Evolutionary conservation across 2,329 filamentous ascomycete genomes (phyloP).

Genomic region (Trichoderma cornu-damae): DNA sequence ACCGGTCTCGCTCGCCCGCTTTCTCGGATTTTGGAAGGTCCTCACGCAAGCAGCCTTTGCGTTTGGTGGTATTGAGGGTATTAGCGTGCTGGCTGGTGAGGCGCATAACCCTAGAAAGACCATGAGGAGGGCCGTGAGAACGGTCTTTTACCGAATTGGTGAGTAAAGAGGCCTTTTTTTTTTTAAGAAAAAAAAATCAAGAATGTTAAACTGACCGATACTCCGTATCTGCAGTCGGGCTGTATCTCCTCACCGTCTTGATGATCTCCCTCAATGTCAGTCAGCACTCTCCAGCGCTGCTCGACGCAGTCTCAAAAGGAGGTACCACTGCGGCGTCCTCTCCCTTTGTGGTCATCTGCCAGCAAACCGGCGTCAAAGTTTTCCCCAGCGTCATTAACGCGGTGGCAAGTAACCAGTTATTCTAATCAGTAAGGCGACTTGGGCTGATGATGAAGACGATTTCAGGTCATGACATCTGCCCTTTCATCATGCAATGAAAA

Average conservation of each 20-base stretch:
- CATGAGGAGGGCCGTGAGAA: conserved; percentile 19
- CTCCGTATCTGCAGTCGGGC: conserved; percentile 3
- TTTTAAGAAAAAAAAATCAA: too few relatives aligned
- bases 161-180: background rate
- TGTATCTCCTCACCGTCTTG: conserved; percentile 19
- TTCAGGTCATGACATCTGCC: conserved; percentile 42
- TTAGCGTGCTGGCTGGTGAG: conserved; percentile 34
- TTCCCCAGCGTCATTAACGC: conserved; percentile 52
- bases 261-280: conserved; percentile 21
- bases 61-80: conserved; percentile 29
- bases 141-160: conserved; percentile 21
- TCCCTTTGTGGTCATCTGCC: conserved; percentile 46
- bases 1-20: conserved; percentile 31
- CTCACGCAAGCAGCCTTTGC: conserved; percentile 38
- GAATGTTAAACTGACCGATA: background rate
- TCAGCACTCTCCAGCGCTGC: conserved; percentile 20
- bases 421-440: too few relatives aligned
- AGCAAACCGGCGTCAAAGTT: conserved; percentile 43
- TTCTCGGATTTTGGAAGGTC: conserved; percentile 38
- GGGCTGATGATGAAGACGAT: background rate
- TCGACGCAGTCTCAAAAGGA: conserved; percentile 44
- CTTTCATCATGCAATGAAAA: conserved; percentile 53
- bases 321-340: conserved; percentile 49
- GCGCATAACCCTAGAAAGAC: conserved; percentile 39
- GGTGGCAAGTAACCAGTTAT: conserved; percentile 33